Percentiles rank a stretch among this genome's conserved stretches.
Evolutionary conservation across 2,329 filamentous ascomycete genomes (phyloP).

Genomic region (Penicillium frequentans): DNA sequence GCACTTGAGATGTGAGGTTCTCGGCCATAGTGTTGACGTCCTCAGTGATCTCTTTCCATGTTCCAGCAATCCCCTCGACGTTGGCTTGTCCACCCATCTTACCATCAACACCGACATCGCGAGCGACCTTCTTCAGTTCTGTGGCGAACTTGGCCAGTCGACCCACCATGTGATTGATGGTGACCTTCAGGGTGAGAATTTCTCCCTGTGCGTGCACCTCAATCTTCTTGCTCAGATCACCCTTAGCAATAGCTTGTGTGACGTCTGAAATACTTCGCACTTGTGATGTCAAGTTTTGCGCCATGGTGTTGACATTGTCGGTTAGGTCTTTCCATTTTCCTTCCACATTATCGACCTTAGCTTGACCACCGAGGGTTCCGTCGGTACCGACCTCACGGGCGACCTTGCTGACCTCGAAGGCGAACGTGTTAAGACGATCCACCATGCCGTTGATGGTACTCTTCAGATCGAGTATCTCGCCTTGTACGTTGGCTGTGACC

Average conservation of each 20-base stretch:
- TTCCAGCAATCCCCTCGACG: constrained; percentile 84
- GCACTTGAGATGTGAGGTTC: constrained; percentile 89
- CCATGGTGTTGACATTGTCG: constrained; percentile 68
- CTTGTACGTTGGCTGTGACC: constrained; percentile 89
- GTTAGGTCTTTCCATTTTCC: constrained; percentile 68
- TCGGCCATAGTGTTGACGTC: constrained; percentile 93
- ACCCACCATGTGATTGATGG: constrained; percentile 98
- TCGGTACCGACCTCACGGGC: constrained; percentile 65
- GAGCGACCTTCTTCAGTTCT: constrained; percentile 91
- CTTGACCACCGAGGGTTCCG: constrained; percentile 63
- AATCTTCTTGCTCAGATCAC: constrained; percentile 94
- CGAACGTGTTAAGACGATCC: constrained; percentile 63
- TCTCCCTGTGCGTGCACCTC: constrained; percentile 94
- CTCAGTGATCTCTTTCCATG: constrained; percentile 98
- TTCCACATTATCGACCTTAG: constrained; percentile 64
- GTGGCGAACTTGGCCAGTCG: constrained; percentile 93
- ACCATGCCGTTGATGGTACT: constrained; percentile 78
- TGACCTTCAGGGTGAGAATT: constrained; percentile 90
- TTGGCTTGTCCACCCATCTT: constrained; percentile 99
- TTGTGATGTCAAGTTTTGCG: constrained; percentile 63
- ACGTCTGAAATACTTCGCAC: constrained; percentile 92
- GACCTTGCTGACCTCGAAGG: constrained; percentile 66
- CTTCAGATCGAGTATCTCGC: constrained; percentile 93
- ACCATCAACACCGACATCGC: constrained; percentile 94
- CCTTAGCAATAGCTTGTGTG: constrained; percentile 91